These are phyloP conservation scores for Lotus japonicus DNA, from an alignment of 306 rosid genomes.

Conservation along the genomic window DNA sequence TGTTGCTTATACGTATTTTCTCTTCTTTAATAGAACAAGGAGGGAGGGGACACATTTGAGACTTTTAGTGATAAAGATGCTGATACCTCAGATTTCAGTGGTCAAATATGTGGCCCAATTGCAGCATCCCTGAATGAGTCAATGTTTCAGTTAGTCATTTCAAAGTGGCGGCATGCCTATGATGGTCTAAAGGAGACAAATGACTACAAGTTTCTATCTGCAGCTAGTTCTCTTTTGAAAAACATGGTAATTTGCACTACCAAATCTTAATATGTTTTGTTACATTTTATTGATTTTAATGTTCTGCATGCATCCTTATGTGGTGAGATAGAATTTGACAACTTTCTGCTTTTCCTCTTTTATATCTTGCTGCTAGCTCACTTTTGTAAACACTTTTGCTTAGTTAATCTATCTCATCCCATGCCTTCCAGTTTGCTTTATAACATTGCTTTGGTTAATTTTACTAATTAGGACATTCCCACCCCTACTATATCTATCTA, in stretches of 20 bases:
- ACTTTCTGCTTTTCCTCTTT: neutral
- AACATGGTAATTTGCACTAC: constrained; percentile 53
- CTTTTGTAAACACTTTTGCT: neutral
- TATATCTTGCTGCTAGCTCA: neutral
- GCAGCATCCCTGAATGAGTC: constrained; percentile 86
- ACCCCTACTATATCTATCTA: neutral
- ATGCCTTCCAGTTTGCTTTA: constrained; percentile 1
- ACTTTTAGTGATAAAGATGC: constrained; percentile 34
- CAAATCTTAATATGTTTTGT: constrained; percentile 4
- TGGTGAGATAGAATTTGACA: neutral
- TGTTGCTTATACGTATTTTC: constrained; percentile 13
- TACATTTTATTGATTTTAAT: neutral
- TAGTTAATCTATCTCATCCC: constrained; percentile 6
- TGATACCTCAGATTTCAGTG: constrained; percentile 49
- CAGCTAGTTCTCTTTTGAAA: constrained; percentile 91
- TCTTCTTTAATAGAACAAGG: constrained; percentile 39
- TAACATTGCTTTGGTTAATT: neutral
- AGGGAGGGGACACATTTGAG: constrained; percentile 29
- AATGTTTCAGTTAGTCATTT: constrained; percentile 83
- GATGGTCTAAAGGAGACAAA: constrained; percentile 84
- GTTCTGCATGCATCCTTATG: neutral
- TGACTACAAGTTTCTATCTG: constrained; percentile 70
- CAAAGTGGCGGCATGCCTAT: constrained; percentile 74
- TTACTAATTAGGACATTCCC: neutral
- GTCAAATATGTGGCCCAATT: constrained; percentile 85